Evolutionary conservation across 768 basidiomycete species (phyloP).

Genomic region (Mrakia gelida): DNA sequence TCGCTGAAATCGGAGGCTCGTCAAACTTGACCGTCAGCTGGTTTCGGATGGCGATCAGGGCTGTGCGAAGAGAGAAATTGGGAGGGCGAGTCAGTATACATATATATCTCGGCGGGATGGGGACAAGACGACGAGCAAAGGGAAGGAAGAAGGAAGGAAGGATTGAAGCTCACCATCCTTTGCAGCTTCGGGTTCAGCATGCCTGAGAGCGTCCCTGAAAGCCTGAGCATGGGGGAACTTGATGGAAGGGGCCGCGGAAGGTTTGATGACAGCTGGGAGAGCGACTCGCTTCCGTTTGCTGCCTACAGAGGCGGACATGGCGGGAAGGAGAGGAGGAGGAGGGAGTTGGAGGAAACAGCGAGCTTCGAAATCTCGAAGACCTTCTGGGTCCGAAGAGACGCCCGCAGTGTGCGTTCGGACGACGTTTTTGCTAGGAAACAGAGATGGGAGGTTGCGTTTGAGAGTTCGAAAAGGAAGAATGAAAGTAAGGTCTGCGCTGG

Average conservation of each 20-base stretch:
- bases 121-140: neutral
- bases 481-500: too few relatives aligned
- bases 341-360: neutral
- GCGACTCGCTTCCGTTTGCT: slow-evolving; percentile 2
- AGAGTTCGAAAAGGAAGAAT: too few relatives aligned
- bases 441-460: too few relatives aligned
- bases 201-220: slow-evolving; percentile 27
- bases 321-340: neutral
- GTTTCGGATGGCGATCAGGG: slow-evolving; percentile 57
- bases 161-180: slow-evolving; percentile 23
- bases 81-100: neutral
- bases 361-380: neutral
- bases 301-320: neutral
- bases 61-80: slow-evolving; percentile 38
- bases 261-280: slow-evolving; percentile 9
- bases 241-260: slow-evolving; percentile 12
- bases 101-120: neutral
- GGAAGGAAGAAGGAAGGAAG: neutral
- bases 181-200: slow-evolving; percentile 16
- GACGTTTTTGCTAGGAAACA: too few relatives aligned
- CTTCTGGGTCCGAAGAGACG: too few relatives aligned
- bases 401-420: too few relatives aligned
- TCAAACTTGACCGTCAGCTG: slow-evolving; percentile 59
- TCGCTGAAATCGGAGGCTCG: slow-evolving; percentile 49
- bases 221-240: slow-evolving; percentile 19